These are phyloP conservation scores for Cerioporus squamosus DNA, from an alignment of 1,284 basidiomycete genomes.

Conservation along the genomic window DNA sequence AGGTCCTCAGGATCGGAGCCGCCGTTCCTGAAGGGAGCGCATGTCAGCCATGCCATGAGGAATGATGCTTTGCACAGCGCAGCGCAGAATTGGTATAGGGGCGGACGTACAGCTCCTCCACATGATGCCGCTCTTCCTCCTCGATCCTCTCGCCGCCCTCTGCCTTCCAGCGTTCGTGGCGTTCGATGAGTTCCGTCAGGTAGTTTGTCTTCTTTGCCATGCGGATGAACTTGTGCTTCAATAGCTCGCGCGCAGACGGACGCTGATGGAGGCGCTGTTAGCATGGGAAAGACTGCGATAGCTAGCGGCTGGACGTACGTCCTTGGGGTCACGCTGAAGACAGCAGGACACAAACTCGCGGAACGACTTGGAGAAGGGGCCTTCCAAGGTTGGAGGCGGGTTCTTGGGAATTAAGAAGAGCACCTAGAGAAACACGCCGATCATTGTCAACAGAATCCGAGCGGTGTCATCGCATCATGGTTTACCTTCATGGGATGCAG, in stretches of 20 bases:
- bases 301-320: slow-evolving; percentile 53
- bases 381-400: slow-evolving; percentile 88
- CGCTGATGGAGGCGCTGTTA: slow-evolving; percentile 53
- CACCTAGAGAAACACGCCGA: slow-evolving; percentile 54
- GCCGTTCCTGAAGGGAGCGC: slow-evolving; percentile 43
- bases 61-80: neutral
- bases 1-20: slow-evolving; percentile 79
- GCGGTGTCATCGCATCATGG: neutral
- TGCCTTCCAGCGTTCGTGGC: slow-evolving; percentile 92
- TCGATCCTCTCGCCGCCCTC: slow-evolving; percentile 82
- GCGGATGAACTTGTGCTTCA: slow-evolving; percentile 96
- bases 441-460: neutral
- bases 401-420: slow-evolving; percentile 99
- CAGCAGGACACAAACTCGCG: slow-evolving; percentile 94
- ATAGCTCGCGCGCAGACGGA: slow-evolving; percentile 90
- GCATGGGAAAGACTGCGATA: slow-evolving; percentile 3
- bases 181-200: slow-evolving; percentile 93
- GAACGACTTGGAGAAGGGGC: slow-evolving; percentile 90
- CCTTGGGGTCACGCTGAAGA: slow-evolving; percentile 91
- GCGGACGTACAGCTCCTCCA: slow-evolving; percentile 61
- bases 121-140: slow-evolving; percentile 67
- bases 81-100: neutral
- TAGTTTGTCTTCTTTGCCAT: slow-evolving; percentile 95
- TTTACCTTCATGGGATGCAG: slow-evolving; percentile 97
- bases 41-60: neutral